A percentile compares a stretch with the other conserved stretches of the same genome.
Conservation (phyloP, 2,329 filamentous ascomycete species). For the Ophiocordyceps camponoti-rufipedis region DNA sequence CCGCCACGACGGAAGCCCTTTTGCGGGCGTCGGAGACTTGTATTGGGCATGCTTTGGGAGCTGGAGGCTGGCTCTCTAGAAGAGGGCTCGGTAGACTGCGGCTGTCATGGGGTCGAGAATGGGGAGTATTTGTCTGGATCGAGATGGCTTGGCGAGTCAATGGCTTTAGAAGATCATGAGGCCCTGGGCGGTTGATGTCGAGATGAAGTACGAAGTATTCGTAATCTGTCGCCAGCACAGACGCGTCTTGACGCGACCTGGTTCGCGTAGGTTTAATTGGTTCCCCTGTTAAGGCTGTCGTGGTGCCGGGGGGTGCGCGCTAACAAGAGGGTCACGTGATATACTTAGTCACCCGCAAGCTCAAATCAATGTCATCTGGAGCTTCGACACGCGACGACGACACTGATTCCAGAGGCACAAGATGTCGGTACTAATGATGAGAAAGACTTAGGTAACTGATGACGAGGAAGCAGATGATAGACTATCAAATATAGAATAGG, state of each 20-base stretch:
- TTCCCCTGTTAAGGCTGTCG: not conserved
- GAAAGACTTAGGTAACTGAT: too few relatives aligned
- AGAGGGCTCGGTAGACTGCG: slow-evolving; percentile 3
- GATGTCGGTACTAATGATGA: too few relatives aligned
- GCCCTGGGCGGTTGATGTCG: not conserved
- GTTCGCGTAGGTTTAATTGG: not conserved
- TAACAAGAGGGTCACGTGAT: not conserved
- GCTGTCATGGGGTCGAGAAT: slow-evolving; percentile 5
- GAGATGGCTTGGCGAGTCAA: not conserved
- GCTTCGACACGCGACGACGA: too few relatives aligned
- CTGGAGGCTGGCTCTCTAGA: slow-evolving; percentile 5
- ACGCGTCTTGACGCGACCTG: not conserved
- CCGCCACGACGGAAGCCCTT: slow-evolving; percentile 52
- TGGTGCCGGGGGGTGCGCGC: not conserved
- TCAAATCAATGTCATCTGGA: not conserved
- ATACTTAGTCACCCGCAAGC: not conserved
- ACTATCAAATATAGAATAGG: too few relatives aligned
- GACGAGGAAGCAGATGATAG: too few relatives aligned
- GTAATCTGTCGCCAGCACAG: not conserved
- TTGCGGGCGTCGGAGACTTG: slow-evolving; percentile 38
- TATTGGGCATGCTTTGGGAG: slow-evolving; percentile 35
- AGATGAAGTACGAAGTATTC: not conserved
- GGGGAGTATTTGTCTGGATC: not conserved
- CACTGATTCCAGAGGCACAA: too few relatives aligned
- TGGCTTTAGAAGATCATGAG: not conserved